These are phyloP conservation scores for Apiotrichum sp. DNA, from an alignment of 1,284 basidiomycete species.

Conservation along the genomic window DNA sequence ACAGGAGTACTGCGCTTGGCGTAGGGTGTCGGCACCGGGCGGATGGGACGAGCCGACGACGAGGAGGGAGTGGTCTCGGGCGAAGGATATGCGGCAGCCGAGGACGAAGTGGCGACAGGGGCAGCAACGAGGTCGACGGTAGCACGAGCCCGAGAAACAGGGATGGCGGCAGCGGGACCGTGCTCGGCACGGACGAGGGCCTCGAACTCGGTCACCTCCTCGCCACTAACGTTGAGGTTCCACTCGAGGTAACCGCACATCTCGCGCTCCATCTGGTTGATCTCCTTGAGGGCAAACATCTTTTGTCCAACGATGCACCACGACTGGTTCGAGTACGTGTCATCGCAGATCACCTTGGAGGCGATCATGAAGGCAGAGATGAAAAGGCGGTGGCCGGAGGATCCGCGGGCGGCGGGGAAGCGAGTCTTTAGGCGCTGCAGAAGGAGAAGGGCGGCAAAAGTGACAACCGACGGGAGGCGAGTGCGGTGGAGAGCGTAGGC, in stretches of 20 bases:
- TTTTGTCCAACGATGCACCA: conserved; percentile 90
- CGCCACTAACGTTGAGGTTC: conserved; percentile 56
- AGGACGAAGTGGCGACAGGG: conserved; percentile 1
- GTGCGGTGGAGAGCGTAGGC: conserved; percentile 87
- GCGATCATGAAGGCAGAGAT: conserved; percentile 88
- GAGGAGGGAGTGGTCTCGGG: conserved; percentile 42
- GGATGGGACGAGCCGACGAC: conserved; percentile 34
- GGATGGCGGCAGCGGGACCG: conserved; percentile 16
- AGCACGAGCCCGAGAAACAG: no score
- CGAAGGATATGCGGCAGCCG: conserved; percentile 31
- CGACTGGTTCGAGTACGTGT: conserved; percentile 93
- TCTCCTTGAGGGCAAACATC: conserved; percentile 81
- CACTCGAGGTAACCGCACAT: conserved; percentile 90
- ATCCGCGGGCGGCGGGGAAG: conserved; percentile 85
- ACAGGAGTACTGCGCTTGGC: conserved; percentile 8
- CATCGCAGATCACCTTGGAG: conserved; percentile 71
- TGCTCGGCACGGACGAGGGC: conserved; percentile 30
- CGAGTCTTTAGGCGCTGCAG: conserved; percentile 80
- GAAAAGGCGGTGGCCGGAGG: conserved; percentile 83
- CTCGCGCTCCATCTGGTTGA: conserved; percentile 93
- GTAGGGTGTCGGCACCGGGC: conserved; percentile 27
- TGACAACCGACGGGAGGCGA: conserved; percentile 72
- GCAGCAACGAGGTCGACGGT: no score
- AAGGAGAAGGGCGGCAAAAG: conserved; percentile 76
- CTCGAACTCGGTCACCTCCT: conserved; percentile 41